phyloP scores from a whole-genome alignment of 2,329 filamentous ascomycete genomes.

The Sclerotinia minor region DNA sequence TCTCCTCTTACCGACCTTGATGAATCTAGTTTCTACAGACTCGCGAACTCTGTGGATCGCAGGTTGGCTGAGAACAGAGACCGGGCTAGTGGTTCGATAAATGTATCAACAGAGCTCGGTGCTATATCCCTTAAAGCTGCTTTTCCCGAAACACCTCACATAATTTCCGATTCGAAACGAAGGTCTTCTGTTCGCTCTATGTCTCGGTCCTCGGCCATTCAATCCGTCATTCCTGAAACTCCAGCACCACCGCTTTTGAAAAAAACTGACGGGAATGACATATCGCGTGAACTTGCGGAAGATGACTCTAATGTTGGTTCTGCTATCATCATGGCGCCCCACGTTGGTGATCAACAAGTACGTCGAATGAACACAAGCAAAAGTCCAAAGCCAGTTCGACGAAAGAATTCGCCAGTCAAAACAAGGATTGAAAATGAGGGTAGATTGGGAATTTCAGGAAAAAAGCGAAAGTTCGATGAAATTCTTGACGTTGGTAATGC shows the following conservation, averaged over 20 bases:
- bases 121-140: neutral
- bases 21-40: constrained; percentile 37
- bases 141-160: neutral
- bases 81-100: neutral
- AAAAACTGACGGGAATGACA: neutral
- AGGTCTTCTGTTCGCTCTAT: neutral
- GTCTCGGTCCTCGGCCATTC: constrained; percentile 28
- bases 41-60: constrained; percentile 25
- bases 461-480: constrained; percentile 33
- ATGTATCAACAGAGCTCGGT: neutral
- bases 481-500: constrained; percentile 25
- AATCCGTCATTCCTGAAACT: constrained; percentile 38
- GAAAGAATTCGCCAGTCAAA: neutral
- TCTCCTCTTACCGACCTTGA: constrained; percentile 36
- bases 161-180: too few relatives aligned
- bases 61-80: neutral
- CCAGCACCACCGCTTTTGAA: constrained; percentile 26
- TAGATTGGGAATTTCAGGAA: constrained; percentile 5
- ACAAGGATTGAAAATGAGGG: neutral
- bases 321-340: constrained; percentile 34
- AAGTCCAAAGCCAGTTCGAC: neutral
- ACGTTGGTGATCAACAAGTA: constrained; percentile 16
- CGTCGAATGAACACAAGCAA: neutral
- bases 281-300: constrained; percentile 12
- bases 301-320: constrained; percentile 28